Conservation (phyloP, 768 basidiomycete species). For the Chalciporus sphaerocephalus region DNA sequence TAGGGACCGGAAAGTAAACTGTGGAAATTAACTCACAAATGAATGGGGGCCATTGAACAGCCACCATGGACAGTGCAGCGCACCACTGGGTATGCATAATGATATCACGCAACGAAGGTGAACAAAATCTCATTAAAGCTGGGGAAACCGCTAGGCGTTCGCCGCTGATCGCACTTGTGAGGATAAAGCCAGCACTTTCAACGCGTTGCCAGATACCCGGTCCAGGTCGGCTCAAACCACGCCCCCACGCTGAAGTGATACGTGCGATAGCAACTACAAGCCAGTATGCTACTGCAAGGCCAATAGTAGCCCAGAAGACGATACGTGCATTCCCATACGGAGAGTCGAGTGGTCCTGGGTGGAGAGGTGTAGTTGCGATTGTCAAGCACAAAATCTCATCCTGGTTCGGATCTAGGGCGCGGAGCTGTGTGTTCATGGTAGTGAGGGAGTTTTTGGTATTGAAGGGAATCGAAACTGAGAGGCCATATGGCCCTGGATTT, state of each 20-base stretch:
- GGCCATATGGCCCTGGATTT: conserved; percentile 71
- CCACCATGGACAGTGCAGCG: conserved; percentile 83
- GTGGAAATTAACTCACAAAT: conserved; percentile 55
- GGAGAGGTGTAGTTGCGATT: conserved; percentile 70
- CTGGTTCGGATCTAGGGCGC: conserved; percentile 84
- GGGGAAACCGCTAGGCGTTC: conserved; percentile 82
- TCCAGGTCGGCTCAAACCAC: conserved; percentile 56
- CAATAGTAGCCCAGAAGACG: conserved; percentile 73
- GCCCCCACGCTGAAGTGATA: conserved; percentile 78
- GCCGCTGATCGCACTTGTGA: conserved; percentile 91
- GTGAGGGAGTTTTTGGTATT: conserved; percentile 66
- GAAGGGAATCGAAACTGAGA: conserved; percentile 71
- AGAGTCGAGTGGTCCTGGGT: conserved; percentile 47
- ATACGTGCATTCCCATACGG: conserved; percentile 64
- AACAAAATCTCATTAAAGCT: conserved; percentile 85
- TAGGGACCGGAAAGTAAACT: conserved; percentile 7
- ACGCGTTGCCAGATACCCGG: conserved; percentile 64
- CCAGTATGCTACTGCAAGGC: conserved; percentile 78
- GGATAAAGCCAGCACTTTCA: conserved; percentile 81
- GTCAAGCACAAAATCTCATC: conserved; percentile 81
- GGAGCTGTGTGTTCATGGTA: conserved; percentile 78
- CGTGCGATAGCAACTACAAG: conserved; percentile 75
- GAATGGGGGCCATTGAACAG: conserved; percentile 92
- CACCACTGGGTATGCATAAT: conserved; percentile 94
- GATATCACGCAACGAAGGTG: conserved; percentile 88